Evolutionary conservation across 2,329 filamentous ascomycete genomes (phyloP), one percentile per base, ranked within the genome.

Genomic region (Teratosphaeria destructans): DNA sequence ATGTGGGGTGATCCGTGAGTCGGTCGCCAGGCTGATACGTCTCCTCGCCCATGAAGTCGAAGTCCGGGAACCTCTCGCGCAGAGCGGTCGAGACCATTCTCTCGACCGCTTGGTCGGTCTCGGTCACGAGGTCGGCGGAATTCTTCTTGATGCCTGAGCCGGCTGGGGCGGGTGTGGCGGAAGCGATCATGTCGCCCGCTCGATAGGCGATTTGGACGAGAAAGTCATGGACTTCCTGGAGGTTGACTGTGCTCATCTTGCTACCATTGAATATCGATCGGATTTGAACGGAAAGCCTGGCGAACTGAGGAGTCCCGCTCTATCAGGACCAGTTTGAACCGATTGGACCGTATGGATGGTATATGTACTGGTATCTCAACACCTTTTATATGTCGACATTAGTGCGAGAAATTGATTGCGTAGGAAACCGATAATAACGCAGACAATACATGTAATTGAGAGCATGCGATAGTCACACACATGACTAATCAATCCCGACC

Each of bases 21-120:
- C 16, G 12, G 12, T 43, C 37, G 66, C 87, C 87, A 1, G 86
- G 82, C 63, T 84, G 78, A 76, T 90, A 85, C 2, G 88, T 90
- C 75, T 93, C 88, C 71, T 90, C 87, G 70, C 87, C 87, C 72
- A 90, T 84, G 73, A 90, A 89, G 65, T 75, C 69, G 68, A 81
- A 83, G 57, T 74, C 61, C 0, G 83, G 82, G 67, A 82, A 85
- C 64, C 76, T 77, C 8, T 74, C 67, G 59, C 71, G 74, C 32
- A 85, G 73, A 1, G 74, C 73, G 3, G 74, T 74, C 5, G 79
- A 83, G 49, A 85, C 78, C 71, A 83, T 78, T 26, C 75, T 77
- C 68, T 86, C 83, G 37, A 85, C 82, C 5, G 81, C 82, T 62
- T 78, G 81, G 70, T 86, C 83, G 60, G 83, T 85, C 72, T 85